Percentiles rank a stretch among this genome's conserved stretches.
Evolutionary conservation across 495 filamentous ascomycete species (phyloP).

Genomic region (Diplogelasinospora grovesii): DNA sequence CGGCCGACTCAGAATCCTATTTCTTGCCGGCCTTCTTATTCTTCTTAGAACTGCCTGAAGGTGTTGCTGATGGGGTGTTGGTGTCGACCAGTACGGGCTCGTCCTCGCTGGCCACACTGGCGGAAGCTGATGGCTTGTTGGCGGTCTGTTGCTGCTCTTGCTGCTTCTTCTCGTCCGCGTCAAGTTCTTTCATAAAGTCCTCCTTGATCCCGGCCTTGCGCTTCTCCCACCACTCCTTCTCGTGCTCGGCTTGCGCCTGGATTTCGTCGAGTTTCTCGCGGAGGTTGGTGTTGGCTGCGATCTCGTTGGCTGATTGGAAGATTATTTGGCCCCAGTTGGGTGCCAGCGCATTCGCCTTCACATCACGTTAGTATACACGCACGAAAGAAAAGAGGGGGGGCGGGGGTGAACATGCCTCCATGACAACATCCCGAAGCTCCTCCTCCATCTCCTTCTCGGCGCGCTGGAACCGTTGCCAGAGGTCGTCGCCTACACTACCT

Average conservation of each 20-base stretch:
- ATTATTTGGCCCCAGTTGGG: constrained; percentile 88
- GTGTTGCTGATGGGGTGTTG: constrained; percentile 48
- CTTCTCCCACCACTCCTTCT: constrained; percentile 92
- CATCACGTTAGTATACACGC: neutral
- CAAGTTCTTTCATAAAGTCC: constrained; percentile 80
- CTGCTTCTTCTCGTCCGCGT: constrained; percentile 41
- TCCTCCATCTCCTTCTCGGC: constrained; percentile 98
- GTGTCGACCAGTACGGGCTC: constrained; percentile 80
- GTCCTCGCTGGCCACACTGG: constrained; percentile 58
- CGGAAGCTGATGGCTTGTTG: too few species aligned
- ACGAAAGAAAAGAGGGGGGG: neutral
- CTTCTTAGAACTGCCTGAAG: constrained; percentile 57
- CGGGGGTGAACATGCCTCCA: constrained; percentile 59
- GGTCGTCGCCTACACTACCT: constrained; percentile 90
- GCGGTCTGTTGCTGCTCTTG: too few species aligned
- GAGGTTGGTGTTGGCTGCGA: constrained; percentile 67
- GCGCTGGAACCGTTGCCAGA: constrained; percentile 84
- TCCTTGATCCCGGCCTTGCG: constrained; percentile 59
- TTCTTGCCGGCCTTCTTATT: constrained; percentile 82
- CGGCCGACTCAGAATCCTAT: constrained; percentile 38
- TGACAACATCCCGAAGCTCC: constrained; percentile 86
- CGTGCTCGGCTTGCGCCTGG: constrained; percentile 57
- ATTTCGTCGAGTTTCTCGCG: constrained; percentile 73
- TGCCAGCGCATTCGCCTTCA: constrained; percentile 74
- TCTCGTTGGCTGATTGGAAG: constrained; percentile 87